Conservation (phyloP, 345 rosid genomes). For the Brassica nigra region DNA sequence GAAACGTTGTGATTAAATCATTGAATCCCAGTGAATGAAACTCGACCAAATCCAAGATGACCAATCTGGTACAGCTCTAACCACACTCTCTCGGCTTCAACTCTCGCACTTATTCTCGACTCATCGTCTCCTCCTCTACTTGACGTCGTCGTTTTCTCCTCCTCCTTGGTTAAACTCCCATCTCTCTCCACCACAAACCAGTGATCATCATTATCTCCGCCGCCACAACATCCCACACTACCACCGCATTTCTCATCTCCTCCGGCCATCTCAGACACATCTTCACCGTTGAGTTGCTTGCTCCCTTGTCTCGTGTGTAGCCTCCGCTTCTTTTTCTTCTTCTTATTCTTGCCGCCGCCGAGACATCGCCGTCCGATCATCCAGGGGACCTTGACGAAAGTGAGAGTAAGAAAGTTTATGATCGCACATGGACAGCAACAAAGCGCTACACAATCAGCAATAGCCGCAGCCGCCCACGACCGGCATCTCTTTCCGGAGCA, state of each 20-base stretch:
- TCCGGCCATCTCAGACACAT: slow-evolving; percentile 33
- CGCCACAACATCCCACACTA: slow-evolving; percentile 2
- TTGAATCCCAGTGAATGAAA: slow-evolving; percentile 63
- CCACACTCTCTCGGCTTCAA: slow-evolving; percentile 71
- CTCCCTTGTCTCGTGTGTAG: neutral
- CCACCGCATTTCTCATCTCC: slow-evolving; percentile 24
- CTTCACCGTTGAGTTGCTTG: slow-evolving; percentile 18
- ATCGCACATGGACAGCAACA: slow-evolving; percentile 90
- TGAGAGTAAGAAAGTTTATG: slow-evolving; percentile 63
- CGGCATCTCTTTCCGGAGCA: slow-evolving; percentile 70
- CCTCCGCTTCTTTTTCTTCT: slow-evolving; percentile 29
- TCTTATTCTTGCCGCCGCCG: slow-evolving; percentile 33
- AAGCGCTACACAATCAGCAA: slow-evolving; percentile 86
- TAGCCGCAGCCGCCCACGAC: slow-evolving; percentile 65
- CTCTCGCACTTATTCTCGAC: slow-evolving; percentile 47
- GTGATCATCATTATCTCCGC: slow-evolving; percentile 37
- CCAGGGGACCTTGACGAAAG: slow-evolving; percentile 72
- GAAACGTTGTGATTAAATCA: slow-evolving; percentile 15
- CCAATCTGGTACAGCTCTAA: slow-evolving; percentile 76
- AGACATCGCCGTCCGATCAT: slow-evolving; percentile 65
- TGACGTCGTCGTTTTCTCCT: slow-evolving; percentile 21
- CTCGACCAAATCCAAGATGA: slow-evolving; percentile 89
- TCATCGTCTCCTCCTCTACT: slow-evolving; percentile 39
- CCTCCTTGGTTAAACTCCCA: slow-evolving; percentile 44
- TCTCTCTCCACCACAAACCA: slow-evolving; percentile 43